These are phyloP conservation scores for Pichia rugopelliculosa DNA, from an alignment of 805 yeast species.

Conservation along the genomic window DNA sequence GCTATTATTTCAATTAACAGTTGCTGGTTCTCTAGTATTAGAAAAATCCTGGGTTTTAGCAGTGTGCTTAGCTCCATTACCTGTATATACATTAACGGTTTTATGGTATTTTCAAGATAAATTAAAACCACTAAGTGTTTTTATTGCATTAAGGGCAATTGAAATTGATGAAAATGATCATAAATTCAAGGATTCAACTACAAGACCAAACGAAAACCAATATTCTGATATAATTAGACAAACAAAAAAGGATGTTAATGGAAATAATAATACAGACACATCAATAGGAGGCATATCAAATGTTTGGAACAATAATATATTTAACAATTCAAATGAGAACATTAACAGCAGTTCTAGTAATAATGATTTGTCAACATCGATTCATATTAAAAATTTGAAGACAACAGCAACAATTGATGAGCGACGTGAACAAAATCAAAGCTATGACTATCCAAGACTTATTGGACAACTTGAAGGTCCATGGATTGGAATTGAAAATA, in stretches of 20 bases:
- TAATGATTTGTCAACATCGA: background rate
- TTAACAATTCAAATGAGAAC: background rate
- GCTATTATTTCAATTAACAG: slow-evolving; percentile 78
- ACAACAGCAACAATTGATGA: slow-evolving; percentile 62
- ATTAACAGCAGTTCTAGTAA: background rate
- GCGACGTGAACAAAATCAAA: slow-evolving; percentile 59
- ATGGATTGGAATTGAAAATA: slow-evolving; percentile 63
- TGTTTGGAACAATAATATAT: background rate
- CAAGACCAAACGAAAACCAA: background rate
- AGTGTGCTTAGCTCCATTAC: slow-evolving; percentile 65
- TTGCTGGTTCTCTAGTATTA: slow-evolving; percentile 79
- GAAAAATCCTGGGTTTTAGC: slow-evolving; percentile 76
- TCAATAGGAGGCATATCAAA: background rate
- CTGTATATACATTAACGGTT: slow-evolving; percentile 56
- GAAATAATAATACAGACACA: background rate
- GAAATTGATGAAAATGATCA: slow-evolving; percentile 34
- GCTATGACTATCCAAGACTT: slow-evolving; percentile 72
- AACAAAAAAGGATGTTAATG: background rate
- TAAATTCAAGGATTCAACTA: background rate
- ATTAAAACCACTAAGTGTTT: slow-evolving; percentile 72
- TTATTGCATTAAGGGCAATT: slow-evolving; percentile 82
- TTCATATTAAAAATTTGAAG: background rate
- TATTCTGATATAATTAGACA: background rate
- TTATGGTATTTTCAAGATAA: slow-evolving; percentile 77
- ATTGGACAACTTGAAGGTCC: slow-evolving; percentile 76